Evolutionary conservation across 2,329 filamentous ascomycete species (phyloP).

Genomic region (Aureobasidium sp.): DNA sequence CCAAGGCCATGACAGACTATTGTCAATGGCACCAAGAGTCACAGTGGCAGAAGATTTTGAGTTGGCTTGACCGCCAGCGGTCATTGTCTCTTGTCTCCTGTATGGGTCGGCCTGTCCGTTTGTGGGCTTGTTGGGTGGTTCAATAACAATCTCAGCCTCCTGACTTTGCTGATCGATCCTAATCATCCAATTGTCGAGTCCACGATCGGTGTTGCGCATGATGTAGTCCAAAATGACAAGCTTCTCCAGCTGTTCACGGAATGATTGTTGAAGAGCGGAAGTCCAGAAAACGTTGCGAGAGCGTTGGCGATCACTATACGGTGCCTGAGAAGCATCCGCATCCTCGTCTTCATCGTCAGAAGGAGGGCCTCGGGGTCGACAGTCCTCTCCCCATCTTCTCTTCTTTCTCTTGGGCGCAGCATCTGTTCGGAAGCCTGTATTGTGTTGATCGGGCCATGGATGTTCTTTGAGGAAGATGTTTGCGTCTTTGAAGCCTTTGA

Average conservation of each 20-base stretch:
- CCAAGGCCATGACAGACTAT: constrained; percentile 97
- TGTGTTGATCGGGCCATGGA: constrained; percentile 91
- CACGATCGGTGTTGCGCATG: constrained; percentile 96
- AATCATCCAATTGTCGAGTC: constrained; percentile 99
- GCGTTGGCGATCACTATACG: constrained; percentile 20
- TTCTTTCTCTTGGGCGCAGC: constrained; percentile 60
- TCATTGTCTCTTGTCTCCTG: constrained; percentile 69
- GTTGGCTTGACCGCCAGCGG: constrained; percentile 52
- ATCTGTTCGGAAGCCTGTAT: constrained; percentile 57
- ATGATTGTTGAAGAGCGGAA: constrained; percentile 76
- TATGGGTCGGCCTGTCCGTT: constrained; percentile 25
- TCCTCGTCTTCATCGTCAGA: constrained; percentile 45
- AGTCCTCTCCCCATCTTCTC: constrained; percentile 69
- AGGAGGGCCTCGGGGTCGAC: constrained; percentile 55
- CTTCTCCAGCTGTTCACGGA: constrained; percentile 92
- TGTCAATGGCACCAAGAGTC: constrained; percentile 88
- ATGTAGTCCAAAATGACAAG: constrained; percentile 97
- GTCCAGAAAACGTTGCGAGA: constrained; percentile 70
- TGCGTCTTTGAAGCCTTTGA: constrained; percentile 94
- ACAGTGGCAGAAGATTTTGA: constrained; percentile 5
- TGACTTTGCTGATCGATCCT: constrained; percentile 82
- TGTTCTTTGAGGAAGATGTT: constrained; percentile 92
- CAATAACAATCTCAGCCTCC: constrained; percentile 76
- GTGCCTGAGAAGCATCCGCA: constrained; percentile 22
- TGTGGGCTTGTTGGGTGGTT: constrained; percentile 60